Evolutionary conservation across 2,329 filamentous ascomycete species (phyloP).

Genomic region (Aureobasidium pullulans): DNA sequence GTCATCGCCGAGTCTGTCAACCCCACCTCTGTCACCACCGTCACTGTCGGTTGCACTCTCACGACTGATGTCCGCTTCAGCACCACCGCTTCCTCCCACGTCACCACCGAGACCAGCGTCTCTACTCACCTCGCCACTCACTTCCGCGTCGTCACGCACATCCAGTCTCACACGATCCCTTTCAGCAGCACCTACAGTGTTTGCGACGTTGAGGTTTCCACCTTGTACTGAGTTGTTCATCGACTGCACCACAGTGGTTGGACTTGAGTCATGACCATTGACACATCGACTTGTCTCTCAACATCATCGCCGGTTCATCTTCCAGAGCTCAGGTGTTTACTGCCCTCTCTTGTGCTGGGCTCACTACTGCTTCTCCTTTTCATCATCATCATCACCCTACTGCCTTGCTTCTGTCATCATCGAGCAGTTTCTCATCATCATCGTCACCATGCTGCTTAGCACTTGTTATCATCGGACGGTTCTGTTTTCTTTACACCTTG

Average conservation of each 20-base stretch:
- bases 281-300: too few relatives aligned
- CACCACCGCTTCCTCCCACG: too few relatives aligned
- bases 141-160: too few relatives aligned
- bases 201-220: not conserved
- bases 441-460: not conserved
- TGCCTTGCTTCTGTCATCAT: too few relatives aligned
- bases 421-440: not conserved
- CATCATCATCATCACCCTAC: too few relatives aligned
- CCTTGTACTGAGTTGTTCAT: not conserved
- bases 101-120: too few relatives aligned
- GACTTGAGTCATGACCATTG: too few relatives aligned
- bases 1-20: not conserved
- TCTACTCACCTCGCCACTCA: too few relatives aligned
- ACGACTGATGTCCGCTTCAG: not conserved
- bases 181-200: not conserved
- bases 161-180: not conserved
- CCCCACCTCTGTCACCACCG: not conserved
- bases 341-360: not conserved
- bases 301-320: not conserved
- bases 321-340: not conserved
- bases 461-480: not conserved
- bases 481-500: not conserved
- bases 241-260: too few relatives aligned
- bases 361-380: not conserved
- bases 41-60: not conserved